These are phyloP conservation scores for Hydrangea macrophylla DNA, from an alignment of 148 eudicot species.

Conservation along the genomic window DNA sequence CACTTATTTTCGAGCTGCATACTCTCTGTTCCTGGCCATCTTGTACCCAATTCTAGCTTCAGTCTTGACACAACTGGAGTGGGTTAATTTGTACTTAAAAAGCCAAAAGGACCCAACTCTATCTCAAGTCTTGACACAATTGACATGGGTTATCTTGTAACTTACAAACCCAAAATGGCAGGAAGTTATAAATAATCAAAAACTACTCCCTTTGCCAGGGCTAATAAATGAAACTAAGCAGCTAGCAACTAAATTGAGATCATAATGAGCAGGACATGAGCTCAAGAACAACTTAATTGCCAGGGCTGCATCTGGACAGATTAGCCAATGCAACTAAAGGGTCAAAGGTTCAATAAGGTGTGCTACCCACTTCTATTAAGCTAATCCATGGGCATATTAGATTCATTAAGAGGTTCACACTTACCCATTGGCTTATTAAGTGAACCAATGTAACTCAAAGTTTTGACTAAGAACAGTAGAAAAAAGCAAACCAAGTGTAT, in stretches of 20 bases:
- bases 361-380: no score
- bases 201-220: not conserved
- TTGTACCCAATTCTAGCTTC: no score
- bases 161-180: not conserved
- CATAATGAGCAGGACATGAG: not conserved
- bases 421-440: no score
- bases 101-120: not conserved
- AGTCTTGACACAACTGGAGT: no score
- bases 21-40: no score
- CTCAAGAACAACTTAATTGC: not conserved
- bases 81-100: no score
- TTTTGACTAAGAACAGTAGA: no score
- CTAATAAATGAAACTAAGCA: not conserved
- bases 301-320: slow-evolving; percentile 9
- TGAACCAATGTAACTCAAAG: no score
- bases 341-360: not conserved
- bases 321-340: not conserved
- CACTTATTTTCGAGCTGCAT: not conserved
- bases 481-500: no score
- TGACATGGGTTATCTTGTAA: not conserved
- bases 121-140: not conserved
- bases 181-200: not conserved
- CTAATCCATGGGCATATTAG: not conserved
- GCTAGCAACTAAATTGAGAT: not conserved
- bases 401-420: not conserved